Base-by-base conservation (phyloP, 2,329 filamentous ascomycete genomes). In the Aspergillus ochraceus region DNA sequence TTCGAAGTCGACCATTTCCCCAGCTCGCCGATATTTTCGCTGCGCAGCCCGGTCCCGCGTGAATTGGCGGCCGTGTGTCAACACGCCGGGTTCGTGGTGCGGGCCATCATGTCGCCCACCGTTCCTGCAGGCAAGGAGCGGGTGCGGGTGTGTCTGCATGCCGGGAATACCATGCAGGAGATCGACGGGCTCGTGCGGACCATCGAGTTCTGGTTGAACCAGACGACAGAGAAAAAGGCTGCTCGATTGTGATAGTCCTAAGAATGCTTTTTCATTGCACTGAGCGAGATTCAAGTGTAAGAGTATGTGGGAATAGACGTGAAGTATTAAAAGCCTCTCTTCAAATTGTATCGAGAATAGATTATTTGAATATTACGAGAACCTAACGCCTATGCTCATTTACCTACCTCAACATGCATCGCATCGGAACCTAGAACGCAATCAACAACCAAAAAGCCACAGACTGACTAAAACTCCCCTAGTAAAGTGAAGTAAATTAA, bases 21-120 rank as follows among this genome's bases (percentile, higher is more conserved):
- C 0, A 76, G 77, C 6, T 88, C 87, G 0, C 88, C 88, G 0
- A 90, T 91, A 8, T 84, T 90, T 47, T 84, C 87, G 0, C 71
- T 90, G 0, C 79, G 88, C 19, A 88, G 86, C 0, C 76, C 79
- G 0, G 73, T 82, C 0, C 86, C 88, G 0, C 81, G 87, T 3
- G 78, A 80, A 3, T 72, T 91, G 14, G 88, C 88, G 0, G 77
- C 72, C 1, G 77, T 82, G 57, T 90, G 88, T 57, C 88, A 90
- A 71, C 66, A 77, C 3, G 71, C 74, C 0, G 86, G 86, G 0
- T 86, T 85, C 57, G 77, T 88, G 49, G 84, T 90, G 0, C 80
- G 88, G 2, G 82, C 88, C 0, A 89, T 91, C 17, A 86, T 90
- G 59, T 80, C 87, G 1, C 89, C 89, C 0, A 91, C 88, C 0